Conservation (phyloP, 2,329 filamentous ascomycete species). For the Claviceps sp. region DNA sequence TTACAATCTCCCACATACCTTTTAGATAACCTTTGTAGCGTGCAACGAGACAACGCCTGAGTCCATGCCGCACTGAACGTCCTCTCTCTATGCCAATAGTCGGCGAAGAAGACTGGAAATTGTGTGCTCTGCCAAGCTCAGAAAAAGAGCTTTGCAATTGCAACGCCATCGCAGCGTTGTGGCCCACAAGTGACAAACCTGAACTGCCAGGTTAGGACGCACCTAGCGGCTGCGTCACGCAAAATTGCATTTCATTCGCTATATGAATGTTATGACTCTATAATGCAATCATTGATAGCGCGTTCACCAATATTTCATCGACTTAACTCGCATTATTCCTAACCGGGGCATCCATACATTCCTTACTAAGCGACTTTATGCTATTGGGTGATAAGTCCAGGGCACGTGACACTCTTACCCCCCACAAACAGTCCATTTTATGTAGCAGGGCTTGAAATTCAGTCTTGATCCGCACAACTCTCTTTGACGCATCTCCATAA, state of each 20-base stretch:
- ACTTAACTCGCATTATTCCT: background rate
- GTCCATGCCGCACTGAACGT: background rate
- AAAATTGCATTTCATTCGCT: background rate
- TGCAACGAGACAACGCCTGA: background rate
- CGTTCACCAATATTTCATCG: background rate
- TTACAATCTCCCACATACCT: background rate
- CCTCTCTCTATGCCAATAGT: background rate
- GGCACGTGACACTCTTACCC: background rate
- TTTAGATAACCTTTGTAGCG: too few species aligned
- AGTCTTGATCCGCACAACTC: conserved; percentile 16
- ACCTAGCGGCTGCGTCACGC: background rate
- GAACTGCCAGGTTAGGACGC: background rate
- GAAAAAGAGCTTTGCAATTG: background rate
- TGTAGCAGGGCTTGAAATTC: background rate
- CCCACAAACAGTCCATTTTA: background rate
- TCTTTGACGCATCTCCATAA: conserved; percentile 17
- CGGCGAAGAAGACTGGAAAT: background rate
- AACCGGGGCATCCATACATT: background rate
- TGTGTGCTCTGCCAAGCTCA: background rate
- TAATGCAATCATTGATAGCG: conserved; percentile 1
- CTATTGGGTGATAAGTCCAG: background rate
- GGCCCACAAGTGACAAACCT: background rate
- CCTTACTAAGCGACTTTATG: background rate
- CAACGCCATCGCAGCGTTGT: background rate
- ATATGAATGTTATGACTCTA: conserved; percentile 1